These are phyloP conservation scores for Salvia hispanica DNA, from an alignment of 257 asterid genomes.

Conservation along the genomic window DNA sequence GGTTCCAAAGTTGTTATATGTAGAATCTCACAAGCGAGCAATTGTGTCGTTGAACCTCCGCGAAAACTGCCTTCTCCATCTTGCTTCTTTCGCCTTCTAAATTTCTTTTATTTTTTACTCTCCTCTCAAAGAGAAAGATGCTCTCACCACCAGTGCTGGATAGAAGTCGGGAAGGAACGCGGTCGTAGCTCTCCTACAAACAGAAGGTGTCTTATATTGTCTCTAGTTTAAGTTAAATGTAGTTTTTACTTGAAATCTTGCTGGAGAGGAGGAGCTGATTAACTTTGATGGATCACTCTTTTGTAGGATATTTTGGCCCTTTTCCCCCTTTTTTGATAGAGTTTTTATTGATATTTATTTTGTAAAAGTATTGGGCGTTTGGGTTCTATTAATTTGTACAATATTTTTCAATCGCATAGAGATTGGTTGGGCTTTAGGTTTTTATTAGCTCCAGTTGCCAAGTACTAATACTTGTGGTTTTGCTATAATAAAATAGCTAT, in stretches of 20 bases:
- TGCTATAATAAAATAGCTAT: conserved; percentile 3
- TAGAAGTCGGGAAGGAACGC: conserved; percentile 55
- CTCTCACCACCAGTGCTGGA: conserved; percentile 44
- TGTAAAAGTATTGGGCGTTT: conserved; percentile 45
- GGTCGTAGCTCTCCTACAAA: conserved; percentile 63
- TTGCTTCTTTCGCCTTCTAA: conserved; percentile 40
- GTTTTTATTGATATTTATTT: conserved; percentile 40
- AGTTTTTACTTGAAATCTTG: conserved; percentile 42
- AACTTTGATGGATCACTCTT: conserved; percentile 42
- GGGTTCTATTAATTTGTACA: conserved; percentile 45
- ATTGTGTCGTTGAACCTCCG: conserved; percentile 33
- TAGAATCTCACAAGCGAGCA: conserved; percentile 39
- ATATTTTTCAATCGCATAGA: conserved; percentile 35
- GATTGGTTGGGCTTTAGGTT: background rate
- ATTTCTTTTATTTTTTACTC: conserved; percentile 45
- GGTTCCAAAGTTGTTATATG: conserved; percentile 37
- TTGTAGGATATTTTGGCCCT: conserved; percentile 49
- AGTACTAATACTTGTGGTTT: background rate
- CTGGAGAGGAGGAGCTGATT: conserved; percentile 57
- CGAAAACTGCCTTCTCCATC: conserved; percentile 38
- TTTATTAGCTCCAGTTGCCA: background rate
- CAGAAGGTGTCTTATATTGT: conserved; percentile 40
- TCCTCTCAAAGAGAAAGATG: conserved; percentile 51
- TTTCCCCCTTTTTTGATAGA: conserved; percentile 34
- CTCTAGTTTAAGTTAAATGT: conserved; percentile 55